phyloP scores from a whole-genome alignment of 345 rosid species.

The Durio zibethinus region DNA sequence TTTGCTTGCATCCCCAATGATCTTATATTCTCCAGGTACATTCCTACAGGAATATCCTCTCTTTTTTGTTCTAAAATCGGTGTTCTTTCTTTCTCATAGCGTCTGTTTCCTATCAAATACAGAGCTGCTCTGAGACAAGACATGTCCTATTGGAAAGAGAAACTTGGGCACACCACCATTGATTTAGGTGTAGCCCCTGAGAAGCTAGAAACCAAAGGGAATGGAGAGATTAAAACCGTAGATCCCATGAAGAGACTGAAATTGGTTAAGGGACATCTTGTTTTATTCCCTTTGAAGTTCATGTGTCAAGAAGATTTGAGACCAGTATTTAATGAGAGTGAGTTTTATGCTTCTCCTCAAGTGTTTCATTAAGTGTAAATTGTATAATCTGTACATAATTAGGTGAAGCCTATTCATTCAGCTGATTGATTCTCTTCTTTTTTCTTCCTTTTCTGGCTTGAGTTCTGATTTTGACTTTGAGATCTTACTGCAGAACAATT shows the following conservation, averaged over 20 bases:
- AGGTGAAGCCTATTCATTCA: not conserved
- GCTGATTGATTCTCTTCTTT: not conserved
- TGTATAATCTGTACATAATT: not conserved
- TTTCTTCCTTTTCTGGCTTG: not conserved
- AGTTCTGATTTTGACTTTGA: not conserved
- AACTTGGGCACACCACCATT: constrained; percentile 65
- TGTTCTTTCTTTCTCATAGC: not conserved
- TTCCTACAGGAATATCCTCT: not conserved
- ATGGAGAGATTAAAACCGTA: constrained; percentile 21
- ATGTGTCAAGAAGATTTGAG: constrained; percentile 77
- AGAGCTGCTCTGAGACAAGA: constrained; percentile 70
- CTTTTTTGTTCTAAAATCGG: not conserved
- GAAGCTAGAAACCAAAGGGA: constrained; percentile 34
- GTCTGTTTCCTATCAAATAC: constrained; percentile 11
- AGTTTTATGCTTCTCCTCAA: constrained; percentile 79
- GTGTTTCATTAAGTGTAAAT: constrained; percentile 48
- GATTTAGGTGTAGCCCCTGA: constrained; percentile 80
- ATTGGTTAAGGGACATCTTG: constrained; percentile 63
- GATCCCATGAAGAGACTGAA: constrained; percentile 56
- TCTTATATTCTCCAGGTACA: constrained; percentile 59
- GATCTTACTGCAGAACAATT: not conserved
- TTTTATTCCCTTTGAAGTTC: constrained; percentile 79
- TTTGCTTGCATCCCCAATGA: constrained; percentile 87
- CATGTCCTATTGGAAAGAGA: constrained; percentile 54
- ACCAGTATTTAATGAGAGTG: constrained; percentile 73